Evolutionary conservation across 2,329 filamentous ascomycete species (phyloP), one percentile per base, ranked within the genome.

Genomic region (Phyllosticta capitalensis): DNA sequence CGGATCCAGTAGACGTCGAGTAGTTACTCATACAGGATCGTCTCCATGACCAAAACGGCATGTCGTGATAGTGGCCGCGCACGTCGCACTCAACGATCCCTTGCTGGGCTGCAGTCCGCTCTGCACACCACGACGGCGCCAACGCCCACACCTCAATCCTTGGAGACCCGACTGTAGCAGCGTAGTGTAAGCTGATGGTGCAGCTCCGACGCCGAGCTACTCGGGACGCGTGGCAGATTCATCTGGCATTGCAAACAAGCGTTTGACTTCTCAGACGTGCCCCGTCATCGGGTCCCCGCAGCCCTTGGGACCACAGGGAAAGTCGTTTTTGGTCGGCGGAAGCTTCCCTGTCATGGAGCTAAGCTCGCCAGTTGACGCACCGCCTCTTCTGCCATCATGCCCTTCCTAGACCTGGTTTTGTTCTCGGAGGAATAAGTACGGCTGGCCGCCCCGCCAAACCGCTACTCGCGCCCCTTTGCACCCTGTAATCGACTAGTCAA

Each of bases 181-280:
- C 38, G 56, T 59, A 54, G 54, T 38, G 56, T 59, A 59, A 59
- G 56, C 56, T 59, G 56, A 59, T 54, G 33, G 52, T 59, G 56
- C 56, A 54, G 51, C 38, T n/a, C 55, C 55, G 55, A 56, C 24
- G 56, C 56, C 56, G 56, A 59, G 56, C 38, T 45, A 49, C 17
- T 17, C 22, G 22, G 51, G 56, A 59, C 56, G 56, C 56, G 38
- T 45, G 38, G 38, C 38, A 45, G 38, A n/a, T 45, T 45, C 38
- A 45, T 45, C 33, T 45, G 33, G 33, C 33, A 45, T 45, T 45
- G 56, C 56, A 54, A 59, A 52, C 56, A 26, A 54, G 38, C 48
- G 12, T 12, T 45, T 38, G 53, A 58, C 38, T 48, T 38, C 50
- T n/a, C 22, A 45, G 48, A 30, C 21, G 30, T 48, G 22, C 45